Base-by-base conservation (phyloP, 2,329 filamentous ascomycete species). In the Annulohypoxylon truncatum region DNA sequence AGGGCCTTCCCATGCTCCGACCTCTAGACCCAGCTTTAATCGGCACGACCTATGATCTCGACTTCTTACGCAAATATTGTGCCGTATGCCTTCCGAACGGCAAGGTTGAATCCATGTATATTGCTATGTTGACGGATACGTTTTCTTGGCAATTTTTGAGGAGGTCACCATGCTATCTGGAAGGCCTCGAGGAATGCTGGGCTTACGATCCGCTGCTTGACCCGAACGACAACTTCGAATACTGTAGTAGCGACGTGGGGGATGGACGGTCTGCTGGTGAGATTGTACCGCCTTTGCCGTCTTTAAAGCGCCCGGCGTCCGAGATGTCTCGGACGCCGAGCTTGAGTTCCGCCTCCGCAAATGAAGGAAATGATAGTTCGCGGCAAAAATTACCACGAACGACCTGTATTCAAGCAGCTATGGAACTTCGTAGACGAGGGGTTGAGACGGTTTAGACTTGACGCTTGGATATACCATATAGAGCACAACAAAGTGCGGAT, bases 1-100 rank as follows among this genome's bases (percentile, higher is more conserved):
- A 84, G 64, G 87, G 86, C 1, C 80, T 88, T 31, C 86, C 87
- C 2, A 89, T 88, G 86, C 78, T 89, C 22, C 82, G 86, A n/a
- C 82, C 82, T 28, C 79, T 88, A 12, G 83, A 85, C 7, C 66
- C 79, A 1, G 71, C 76, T 22, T 74, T 85, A n/a, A 67, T 83
- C 31, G 78, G 80, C 46, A 69, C 71, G 20, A 75, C 78, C 18
- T 87, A 83, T 69, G 82, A 87, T 71, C 75, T 81, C 47, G 80
- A 83, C 6, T 89, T 89, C 59, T 77, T 89, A 24, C 80, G 79
- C 24, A 74, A 79, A 40, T 78, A 88, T 73, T 88, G 86, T 69
- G 87, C 85, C n/a, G 84, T 88, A 2, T 80, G 83, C 51, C 84
- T 87, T 48, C 78, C 79, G 2, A 82, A 80, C 56, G 87, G 86